A percentile compares a stretch with the other conserved stretches of the same genome.
Conservation (phyloP, 352 stramenopile species). For the Globisporangium recalcitrans region DNA sequence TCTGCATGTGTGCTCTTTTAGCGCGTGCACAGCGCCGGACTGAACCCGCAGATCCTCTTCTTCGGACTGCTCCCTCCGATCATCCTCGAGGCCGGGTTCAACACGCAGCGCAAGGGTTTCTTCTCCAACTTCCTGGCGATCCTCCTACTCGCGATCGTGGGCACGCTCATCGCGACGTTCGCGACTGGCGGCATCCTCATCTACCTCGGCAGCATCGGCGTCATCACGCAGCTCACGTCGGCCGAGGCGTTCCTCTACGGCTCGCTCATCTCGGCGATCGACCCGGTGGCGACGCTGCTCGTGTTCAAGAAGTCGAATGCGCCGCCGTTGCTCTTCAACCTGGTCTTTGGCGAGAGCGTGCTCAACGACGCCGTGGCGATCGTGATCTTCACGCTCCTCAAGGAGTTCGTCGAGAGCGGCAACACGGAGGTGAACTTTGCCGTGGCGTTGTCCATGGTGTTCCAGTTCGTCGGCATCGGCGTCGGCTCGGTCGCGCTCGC, state of each 20-base stretch:
- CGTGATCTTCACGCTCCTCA: slow-evolving; percentile 64
- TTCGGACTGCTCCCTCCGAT: slow-evolving; percentile 56
- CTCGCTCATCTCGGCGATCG: slow-evolving; percentile 72
- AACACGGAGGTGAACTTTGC: slow-evolving; percentile 27
- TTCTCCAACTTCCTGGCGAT: slow-evolving; percentile 45
- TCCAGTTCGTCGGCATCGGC: slow-evolving; percentile 33
- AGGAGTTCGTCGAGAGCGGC: slow-evolving; percentile 42
- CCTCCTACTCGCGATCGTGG: slow-evolving; percentile 35
- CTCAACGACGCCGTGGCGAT: slow-evolving; percentile 68
- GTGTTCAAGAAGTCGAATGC: slow-evolving; percentile 62
- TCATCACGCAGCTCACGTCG: slow-evolving; percentile 41
- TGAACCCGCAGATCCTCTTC: slow-evolving; percentile 52
- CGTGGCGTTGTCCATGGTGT: slow-evolving; percentile 22
- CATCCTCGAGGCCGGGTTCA: slow-evolving; percentile 62
- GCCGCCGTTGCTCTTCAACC: slow-evolving; percentile 70
- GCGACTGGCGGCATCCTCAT: slow-evolving; percentile 40
- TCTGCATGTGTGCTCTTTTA: no score
- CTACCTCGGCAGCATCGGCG: slow-evolving; percentile 28
- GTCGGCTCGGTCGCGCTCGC: slow-evolving; percentile 47
- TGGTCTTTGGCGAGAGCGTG: slow-evolving; percentile 85
- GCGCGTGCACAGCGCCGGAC: slow-evolving; percentile 25
- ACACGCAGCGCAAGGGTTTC: slow-evolving; percentile 58
- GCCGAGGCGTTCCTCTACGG: slow-evolving; percentile 74
- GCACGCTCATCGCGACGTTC: slow-evolving; percentile 49
- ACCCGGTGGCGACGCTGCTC: slow-evolving; percentile 77